These are phyloP conservation scores for Hebeloma cylindrosporum DNA, from an alignment of 768 basidiomycete genomes.

Conservation along the genomic window DNA sequence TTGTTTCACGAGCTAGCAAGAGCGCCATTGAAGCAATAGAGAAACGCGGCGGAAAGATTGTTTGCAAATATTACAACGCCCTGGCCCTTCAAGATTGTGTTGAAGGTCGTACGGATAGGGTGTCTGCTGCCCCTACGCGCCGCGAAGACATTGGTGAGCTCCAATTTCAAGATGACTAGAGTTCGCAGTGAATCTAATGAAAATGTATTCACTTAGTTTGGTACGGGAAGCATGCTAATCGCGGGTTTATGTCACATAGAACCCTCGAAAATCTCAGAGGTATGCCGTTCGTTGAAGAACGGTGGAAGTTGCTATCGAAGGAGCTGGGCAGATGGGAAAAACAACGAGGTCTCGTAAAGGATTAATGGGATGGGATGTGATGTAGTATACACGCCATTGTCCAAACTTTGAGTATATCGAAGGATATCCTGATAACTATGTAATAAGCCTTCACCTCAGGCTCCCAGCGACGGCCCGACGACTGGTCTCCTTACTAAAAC, in stretches of 20 bases:
- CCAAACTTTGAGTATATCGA: background rate
- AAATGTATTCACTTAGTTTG: constrained; percentile 50
- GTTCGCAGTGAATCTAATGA: constrained; percentile 1
- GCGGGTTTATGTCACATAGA: constrained; percentile 69
- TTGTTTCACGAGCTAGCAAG: constrained; percentile 82
- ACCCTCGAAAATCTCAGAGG: constrained; percentile 51
- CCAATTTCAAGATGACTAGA: too few species aligned
- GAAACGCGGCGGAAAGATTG: constrained; percentile 74
- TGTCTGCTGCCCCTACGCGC: constrained; percentile 79
- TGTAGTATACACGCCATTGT: constrained; percentile 36
- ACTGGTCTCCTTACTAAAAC: too few species aligned
- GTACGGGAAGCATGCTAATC: constrained; percentile 72
- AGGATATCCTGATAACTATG: too few species aligned
- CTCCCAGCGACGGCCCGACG: too few species aligned
- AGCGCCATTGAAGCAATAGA: constrained; percentile 87
- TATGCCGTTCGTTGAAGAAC: constrained; percentile 63
- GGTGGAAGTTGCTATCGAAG: constrained; percentile 65
- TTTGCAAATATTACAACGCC: constrained; percentile 90
- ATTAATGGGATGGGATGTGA: constrained; percentile 38
- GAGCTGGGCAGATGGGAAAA: constrained; percentile 60
- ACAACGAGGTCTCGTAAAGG: too few species aligned
- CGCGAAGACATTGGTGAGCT: constrained; percentile 80
- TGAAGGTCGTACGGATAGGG: constrained; percentile 67
- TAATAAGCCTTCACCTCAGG: too few species aligned
- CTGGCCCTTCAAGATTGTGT: constrained; percentile 80